Base-by-base conservation (phyloP, 2,329 filamentous ascomycete species). In the Neopestalotiopsis rosae region DNA sequence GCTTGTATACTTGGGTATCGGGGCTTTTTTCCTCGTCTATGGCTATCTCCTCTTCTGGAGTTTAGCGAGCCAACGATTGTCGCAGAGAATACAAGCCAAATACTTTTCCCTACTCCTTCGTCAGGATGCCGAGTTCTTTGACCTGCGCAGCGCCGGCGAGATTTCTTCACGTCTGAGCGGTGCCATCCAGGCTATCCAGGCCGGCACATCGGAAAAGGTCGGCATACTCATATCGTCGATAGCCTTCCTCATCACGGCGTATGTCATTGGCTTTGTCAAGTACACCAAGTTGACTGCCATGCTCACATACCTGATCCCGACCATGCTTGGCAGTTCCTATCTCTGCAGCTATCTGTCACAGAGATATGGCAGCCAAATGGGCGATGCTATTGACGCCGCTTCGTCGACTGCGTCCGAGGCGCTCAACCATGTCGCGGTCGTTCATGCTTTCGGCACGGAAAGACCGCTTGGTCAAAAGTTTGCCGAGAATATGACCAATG, bases 121-220 rank as follows among this genome's bases (percentile, higher is more conserved):
- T 62, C 89, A 92, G 74, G 89, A 91, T 68, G 85, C 89, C 0
- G 81, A 88, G 14, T 92, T 88, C 76, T 91, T 92, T 75, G 90
- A 92, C 73, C 84, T 84, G 14, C 82, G 90, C 10, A 86, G 88
- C 61, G 85, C 89, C 0, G 90, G 90, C 17, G 88, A 92, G 76
- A 86, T 92, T 13, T 85, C 88, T 1, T 87, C 88, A 9, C 84
- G 90, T 20, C 85, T 93, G 58, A 90, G 90, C 74, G 84, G 85
- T 67, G 90, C 93, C 73, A 90, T 92, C 42, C 87, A 90, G 69
- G 86, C 88, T 1, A 88, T 93, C 65, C 90, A 91, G 74, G 86
- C 87, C 0, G 91, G 91, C 14, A 92, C 90, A 0, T 90, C 88
- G 1, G 91, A 93, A 78, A 93, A 93, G 76, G 90, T 92, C 17